Conservation (phyloP, 2,329 filamentous ascomycete species). For the Ophiostoma angusticollis region DNA sequence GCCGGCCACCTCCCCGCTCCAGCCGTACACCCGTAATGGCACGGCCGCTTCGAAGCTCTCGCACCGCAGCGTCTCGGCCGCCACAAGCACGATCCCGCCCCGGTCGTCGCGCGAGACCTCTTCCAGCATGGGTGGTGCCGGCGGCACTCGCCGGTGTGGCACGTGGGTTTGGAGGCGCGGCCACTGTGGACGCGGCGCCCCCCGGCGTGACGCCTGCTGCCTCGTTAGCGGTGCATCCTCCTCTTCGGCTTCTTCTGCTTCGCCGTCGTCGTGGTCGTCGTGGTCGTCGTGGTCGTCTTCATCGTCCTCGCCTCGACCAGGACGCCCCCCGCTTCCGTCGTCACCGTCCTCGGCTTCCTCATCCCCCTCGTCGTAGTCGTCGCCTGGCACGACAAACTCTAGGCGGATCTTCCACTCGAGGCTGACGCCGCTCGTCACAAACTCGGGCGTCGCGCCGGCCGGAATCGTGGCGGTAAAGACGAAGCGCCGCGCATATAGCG, state of each 20-base stretch:
- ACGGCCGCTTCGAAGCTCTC: slow-evolving; percentile 88
- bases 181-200: too few relatives aligned
- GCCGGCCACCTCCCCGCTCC: slow-evolving; percentile 25
- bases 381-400: slow-evolving; percentile 71
- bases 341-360: slow-evolving; percentile 16
- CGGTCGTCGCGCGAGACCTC: slow-evolving; percentile 67
- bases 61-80: slow-evolving; percentile 63
- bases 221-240: too few relatives aligned
- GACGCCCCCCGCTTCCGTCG: too few relatives aligned
- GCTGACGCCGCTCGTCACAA: slow-evolving; percentile 77
- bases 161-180: too few relatives aligned
- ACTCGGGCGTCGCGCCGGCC: slow-evolving; percentile 71
- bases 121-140: slow-evolving; percentile 49
- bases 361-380: slow-evolving; percentile 21
- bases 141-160: neutral
- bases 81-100: slow-evolving; percentile 59
- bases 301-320: too few relatives aligned
- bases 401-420: slow-evolving; percentile 82
- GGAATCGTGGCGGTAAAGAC: slow-evolving; percentile 79
- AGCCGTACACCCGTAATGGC: slow-evolving; percentile 68
- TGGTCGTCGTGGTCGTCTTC: neutral
- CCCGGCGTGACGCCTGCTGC: too few relatives aligned
- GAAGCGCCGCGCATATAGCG: slow-evolving; percentile 65
- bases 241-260: too few relatives aligned
- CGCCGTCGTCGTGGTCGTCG: neutral